Percentiles rank a stretch among this genome's conserved stretches.
phyloP scores from a whole-genome alignment of 1,284 basidiomycete genomes.

The Exobasidium rhododendri region DNA sequence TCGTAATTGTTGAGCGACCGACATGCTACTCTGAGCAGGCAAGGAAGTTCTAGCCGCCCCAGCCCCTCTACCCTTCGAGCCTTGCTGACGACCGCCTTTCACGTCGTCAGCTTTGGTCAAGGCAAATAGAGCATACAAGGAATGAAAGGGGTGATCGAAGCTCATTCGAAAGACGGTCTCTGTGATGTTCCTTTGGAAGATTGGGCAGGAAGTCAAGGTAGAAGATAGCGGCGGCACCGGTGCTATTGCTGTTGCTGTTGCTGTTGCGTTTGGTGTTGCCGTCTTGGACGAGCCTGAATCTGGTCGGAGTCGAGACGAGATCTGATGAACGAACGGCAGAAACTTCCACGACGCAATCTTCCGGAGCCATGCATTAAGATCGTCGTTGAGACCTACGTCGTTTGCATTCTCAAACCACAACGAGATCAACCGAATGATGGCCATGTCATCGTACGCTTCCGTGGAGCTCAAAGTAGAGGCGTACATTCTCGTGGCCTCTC shows the following conservation, averaged over 20 bases:
- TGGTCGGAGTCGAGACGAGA: slow-evolving; percentile 71
- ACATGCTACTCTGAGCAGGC: background rate
- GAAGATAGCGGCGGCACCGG: slow-evolving; percentile 30
- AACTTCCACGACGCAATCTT: slow-evolving; percentile 83
- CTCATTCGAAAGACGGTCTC: slow-evolving; percentile 72
- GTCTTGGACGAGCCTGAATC: background rate
- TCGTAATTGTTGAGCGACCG: slow-evolving; percentile 55
- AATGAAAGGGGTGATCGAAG: slow-evolving; percentile 88
- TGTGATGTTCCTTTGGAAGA: slow-evolving; percentile 67
- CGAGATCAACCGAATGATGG: slow-evolving; percentile 75
- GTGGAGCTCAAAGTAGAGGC: slow-evolving; percentile 68
- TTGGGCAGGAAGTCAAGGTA: background rate
- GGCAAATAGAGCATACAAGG: slow-evolving; percentile 82
- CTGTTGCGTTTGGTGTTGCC: slow-evolving; percentile 50
- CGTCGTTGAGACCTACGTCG: slow-evolving; percentile 62
- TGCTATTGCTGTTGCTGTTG: slow-evolving; percentile 15
- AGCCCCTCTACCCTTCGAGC: slow-evolving; percentile 10
- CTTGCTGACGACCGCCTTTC: background rate
- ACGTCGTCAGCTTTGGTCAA: slow-evolving; percentile 34
- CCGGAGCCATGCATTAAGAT: slow-evolving; percentile 61
- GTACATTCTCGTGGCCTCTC: slow-evolving; percentile 77
- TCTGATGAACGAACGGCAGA: slow-evolving; percentile 83
- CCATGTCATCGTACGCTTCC: slow-evolving; percentile 67
- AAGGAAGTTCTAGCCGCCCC: slow-evolving; percentile 16
- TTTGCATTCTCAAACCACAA: slow-evolving; percentile 86